Evolutionary conservation across 2,329 filamentous ascomycete genomes (phyloP).

Genomic region (Orbilia brochopaga): DNA sequence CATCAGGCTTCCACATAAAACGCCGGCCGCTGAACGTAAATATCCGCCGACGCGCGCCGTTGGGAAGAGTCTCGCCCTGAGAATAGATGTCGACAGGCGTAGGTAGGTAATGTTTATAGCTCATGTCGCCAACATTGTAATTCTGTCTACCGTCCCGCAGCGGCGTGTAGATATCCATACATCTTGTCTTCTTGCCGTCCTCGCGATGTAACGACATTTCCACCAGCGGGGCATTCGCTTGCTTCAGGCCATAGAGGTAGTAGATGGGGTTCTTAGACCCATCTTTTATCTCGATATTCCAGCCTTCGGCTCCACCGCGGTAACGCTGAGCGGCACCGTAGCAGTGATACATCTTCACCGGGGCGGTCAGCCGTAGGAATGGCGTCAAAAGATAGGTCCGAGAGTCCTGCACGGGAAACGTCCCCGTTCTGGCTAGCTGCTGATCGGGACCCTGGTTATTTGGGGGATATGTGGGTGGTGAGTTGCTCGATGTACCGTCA

Average conservation of each 20-base stretch:
- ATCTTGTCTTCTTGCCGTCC: conserved; percentile 44
- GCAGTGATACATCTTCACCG: conserved; percentile 49
- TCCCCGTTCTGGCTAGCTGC: conserved; percentile 13
- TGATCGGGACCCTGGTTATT: conserved; percentile 15
- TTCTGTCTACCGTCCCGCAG: conserved; percentile 36
- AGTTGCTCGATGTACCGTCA: conserved; percentile 1
- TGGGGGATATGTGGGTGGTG: conserved; percentile 14
- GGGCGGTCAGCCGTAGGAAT: conserved; percentile 32
- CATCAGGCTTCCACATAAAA: conserved; percentile 47
- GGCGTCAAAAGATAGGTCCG: conserved; percentile 45
- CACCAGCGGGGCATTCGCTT: conserved; percentile 35
- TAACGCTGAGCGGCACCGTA: conserved; percentile 44
- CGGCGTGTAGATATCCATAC: conserved; percentile 46
- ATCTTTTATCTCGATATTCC: conserved; percentile 49
- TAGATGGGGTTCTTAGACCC: conserved; percentile 47
- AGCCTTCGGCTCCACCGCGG: conserved; percentile 43
- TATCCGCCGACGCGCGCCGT: conserved; percentile 33
- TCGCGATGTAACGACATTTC: conserved; percentile 49
- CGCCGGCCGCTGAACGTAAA: conserved; percentile 46
- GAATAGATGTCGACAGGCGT: conserved; percentile 44
- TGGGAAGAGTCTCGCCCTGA: conserved; percentile 35
- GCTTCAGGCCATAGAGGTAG: conserved; percentile 46
- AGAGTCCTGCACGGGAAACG: conserved; percentile 17
- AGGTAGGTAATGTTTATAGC: conserved; percentile 45
- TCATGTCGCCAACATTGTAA: conserved; percentile 40